These are phyloP conservation scores for Sabuloglossum arenarium DNA, from an alignment of 495 filamentous ascomycete species.

Conservation along the genomic window DNA sequence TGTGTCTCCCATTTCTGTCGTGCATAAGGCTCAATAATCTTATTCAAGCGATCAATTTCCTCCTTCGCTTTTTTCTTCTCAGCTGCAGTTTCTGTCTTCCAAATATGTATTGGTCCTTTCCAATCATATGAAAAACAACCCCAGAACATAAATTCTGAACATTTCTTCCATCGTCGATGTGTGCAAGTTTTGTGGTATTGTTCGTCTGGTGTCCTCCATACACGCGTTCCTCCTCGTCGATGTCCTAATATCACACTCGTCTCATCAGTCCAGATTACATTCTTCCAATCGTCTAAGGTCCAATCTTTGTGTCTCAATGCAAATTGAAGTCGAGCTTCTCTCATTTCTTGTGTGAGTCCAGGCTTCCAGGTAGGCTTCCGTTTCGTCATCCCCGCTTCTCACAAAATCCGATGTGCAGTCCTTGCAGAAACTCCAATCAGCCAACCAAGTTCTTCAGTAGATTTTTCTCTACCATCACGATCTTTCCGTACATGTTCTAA, in stretches of 20 bases:
- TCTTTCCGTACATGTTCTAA: neutral
- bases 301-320: neutral
- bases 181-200: neutral
- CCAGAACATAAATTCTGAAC: neutral
- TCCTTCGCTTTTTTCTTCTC: neutral
- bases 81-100: neutral
- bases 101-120: conserved; percentile 4
- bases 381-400: neutral
- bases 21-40: neutral
- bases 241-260: conserved; percentile 1
- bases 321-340: neutral
- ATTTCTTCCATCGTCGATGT: neutral
- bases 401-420: neutral
- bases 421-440: neutral
- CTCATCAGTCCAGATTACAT: conserved; percentile 3
- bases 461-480: neutral
- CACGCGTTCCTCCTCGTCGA: neutral
- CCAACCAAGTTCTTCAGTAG: neutral
- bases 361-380: neutral
- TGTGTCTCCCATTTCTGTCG: neutral
- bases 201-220: neutral
- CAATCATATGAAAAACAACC: neutral
- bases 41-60: neutral
- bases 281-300: conserved; percentile 2
- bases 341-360: neutral